Conservation (phyloP, 441 rosid genomes). For the Populus hybrid region DNA sequence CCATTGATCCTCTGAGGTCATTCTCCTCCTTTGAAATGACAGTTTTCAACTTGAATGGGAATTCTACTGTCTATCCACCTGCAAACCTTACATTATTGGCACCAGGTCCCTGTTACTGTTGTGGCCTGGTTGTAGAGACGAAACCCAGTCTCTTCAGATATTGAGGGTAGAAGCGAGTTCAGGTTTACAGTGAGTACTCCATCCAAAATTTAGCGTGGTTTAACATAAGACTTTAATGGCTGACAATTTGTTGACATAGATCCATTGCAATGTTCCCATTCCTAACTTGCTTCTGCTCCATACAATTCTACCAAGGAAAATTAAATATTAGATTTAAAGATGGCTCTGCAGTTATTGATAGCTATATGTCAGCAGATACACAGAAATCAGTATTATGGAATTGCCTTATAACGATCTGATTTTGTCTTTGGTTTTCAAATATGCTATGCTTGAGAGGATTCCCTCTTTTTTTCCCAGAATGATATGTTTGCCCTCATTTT, state of each 20-base stretch:
- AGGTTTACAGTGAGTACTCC: constrained; percentile 45
- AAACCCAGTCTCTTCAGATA: constrained; percentile 34
- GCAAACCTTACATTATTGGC: constrained; percentile 42
- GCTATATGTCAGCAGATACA: not conserved
- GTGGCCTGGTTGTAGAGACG: constrained; percentile 36
- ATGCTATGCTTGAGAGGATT: not conserved
- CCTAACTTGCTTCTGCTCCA: not conserved
- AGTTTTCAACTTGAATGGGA: constrained; percentile 36
- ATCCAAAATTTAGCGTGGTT: not conserved
- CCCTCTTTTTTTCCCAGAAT: not conserved
- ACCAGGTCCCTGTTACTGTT: constrained; percentile 58
- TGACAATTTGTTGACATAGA: not conserved
- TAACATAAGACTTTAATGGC: not conserved
- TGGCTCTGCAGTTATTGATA: not conserved
- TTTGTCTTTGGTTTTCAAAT: no score
- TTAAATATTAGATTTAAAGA: not conserved
- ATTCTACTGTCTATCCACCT: constrained; percentile 30
- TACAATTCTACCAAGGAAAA: not conserved
- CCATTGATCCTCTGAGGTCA: constrained; percentile 45
- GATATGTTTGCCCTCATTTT: not conserved
- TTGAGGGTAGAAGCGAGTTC: constrained; percentile 52
- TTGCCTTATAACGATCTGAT: not conserved
- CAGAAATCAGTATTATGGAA: not conserved
- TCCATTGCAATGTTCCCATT: not conserved
- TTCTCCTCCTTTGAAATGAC: constrained; percentile 46